Evolutionary conservation across 2,329 filamentous ascomycete species (phyloP).

Genomic region (Aureobasidium melanogenum): DNA sequence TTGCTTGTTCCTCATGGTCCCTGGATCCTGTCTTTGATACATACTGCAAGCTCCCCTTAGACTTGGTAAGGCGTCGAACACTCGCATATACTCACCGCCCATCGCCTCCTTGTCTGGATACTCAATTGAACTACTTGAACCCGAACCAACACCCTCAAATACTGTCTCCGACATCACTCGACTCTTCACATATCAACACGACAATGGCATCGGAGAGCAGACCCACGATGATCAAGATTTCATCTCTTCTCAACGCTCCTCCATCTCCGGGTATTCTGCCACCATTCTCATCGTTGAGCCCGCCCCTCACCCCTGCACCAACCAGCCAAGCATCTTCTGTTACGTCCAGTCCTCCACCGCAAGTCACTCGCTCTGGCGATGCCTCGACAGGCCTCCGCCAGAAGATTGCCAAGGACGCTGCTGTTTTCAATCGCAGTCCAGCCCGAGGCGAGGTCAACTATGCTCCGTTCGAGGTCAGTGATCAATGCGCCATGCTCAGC

Average conservation of each 20-base stretch:
- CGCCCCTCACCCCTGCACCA: constrained; percentile 21
- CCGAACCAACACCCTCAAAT: neutral
- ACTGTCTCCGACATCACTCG: neutral
- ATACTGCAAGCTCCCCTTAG: constrained; percentile 9
- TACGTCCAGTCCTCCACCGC: constrained; percentile 18
- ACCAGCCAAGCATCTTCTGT: constrained; percentile 17
- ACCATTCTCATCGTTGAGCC: constrained; percentile 14
- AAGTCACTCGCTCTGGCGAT: constrained; percentile 16
- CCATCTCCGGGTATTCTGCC: constrained; percentile 6
- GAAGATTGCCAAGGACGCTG: constrained; percentile 58
- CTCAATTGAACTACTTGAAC: constrained; percentile 8
- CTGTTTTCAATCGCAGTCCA: constrained; percentile 52
- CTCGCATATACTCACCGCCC: constrained; percentile 10
- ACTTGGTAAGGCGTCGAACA: constrained; percentile 9
- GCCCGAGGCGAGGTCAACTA: constrained; percentile 63
- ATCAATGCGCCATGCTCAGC: constrained; percentile 30
- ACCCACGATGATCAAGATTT: constrained; percentile 7
- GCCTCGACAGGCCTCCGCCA: constrained; percentile 24
- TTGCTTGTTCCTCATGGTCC: neutral
- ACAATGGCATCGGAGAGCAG: neutral
- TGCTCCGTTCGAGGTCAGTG: constrained; percentile 56
- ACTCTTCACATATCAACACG: neutral
- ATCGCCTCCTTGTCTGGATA: constrained; percentile 9
- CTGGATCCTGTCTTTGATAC: constrained; percentile 10
- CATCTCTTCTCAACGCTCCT: constrained; percentile 10